A percentile compares a stretch with the other conserved stretches of the same genome.
phyloP scores from a whole-genome alignment of 495 filamentous ascomycete species.

The Aspergillus steynii region DNA sequence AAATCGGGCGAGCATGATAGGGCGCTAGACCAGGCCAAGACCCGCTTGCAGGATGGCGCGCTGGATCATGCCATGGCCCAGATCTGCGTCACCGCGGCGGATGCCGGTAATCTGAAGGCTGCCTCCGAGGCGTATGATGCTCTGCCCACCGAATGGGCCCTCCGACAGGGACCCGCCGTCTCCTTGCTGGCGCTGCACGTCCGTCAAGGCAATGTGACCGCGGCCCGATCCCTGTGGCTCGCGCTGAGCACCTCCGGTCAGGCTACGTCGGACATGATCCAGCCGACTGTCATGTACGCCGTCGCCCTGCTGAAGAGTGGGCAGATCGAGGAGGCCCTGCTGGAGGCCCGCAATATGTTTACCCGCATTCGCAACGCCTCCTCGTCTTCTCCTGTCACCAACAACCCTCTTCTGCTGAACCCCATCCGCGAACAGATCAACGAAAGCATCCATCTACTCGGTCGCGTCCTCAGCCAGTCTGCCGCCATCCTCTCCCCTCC shows the following conservation, averaged over 20 bases:
- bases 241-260: conserved; percentile 62
- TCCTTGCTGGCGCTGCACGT: conserved; percentile 84
- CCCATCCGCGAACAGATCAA: conserved; percentile 74
- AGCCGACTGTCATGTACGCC: conserved; percentile 83
- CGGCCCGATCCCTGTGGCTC: conserved; percentile 75
- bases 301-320: conserved; percentile 79
- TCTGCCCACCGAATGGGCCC: conserved; percentile 48
- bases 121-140: conserved; percentile 67
- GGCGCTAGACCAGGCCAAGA: conserved; percentile 65
- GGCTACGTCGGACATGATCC: conserved; percentile 68
- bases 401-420: conserved; percentile 25
- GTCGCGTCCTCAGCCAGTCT: conserved; percentile 51
- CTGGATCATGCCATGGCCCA: conserved; percentile 55
- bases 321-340: conserved; percentile 71
- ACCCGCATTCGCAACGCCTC: conserved; percentile 65
- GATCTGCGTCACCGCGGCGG: conserved; percentile 71
- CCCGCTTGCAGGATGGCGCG: conserved; percentile 46
- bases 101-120: conserved; percentile 68
- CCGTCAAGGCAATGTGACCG: conserved; percentile 72
- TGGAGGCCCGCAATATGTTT: conserved; percentile 80
- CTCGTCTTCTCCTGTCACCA: conserved; percentile 23
- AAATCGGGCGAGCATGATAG: conserved; percentile 61
- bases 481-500: conserved; percentile 49
- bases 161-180: conserved; percentile 66
- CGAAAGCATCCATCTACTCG: conserved; percentile 80